phyloP scores from a whole-genome alignment of 495 filamentous ascomycete genomes.

The Penicillium cosmopolitanum region DNA sequence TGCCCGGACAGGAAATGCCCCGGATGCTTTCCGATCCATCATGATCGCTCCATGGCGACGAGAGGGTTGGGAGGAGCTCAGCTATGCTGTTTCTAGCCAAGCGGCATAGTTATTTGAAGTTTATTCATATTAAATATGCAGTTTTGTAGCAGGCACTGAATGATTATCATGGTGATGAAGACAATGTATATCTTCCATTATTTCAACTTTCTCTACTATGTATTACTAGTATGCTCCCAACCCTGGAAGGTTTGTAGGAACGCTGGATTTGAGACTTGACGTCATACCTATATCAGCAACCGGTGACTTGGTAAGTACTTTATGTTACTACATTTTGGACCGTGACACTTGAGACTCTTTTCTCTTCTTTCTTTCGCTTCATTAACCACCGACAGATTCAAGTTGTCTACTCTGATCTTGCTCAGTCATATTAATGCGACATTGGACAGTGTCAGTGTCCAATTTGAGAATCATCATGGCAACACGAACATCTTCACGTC shows the following conservation, averaged over 20 bases:
- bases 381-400: no score
- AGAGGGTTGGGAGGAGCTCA: constrained; percentile 63
- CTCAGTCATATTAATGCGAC: not conserved
- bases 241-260: no score
- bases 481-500: constrained; percentile 45
- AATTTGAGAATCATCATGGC: constrained; percentile 30
- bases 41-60: constrained; percentile 80
- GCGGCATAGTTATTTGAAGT: no score
- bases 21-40: constrained; percentile 75
- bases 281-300: constrained; percentile 28
- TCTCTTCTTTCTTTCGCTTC: not conserved
- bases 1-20: constrained; percentile 69
- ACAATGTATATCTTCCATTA: no score
- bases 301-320: not conserved
- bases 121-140: no score
- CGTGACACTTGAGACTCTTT: no score
- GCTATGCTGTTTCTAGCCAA: constrained; percentile 24
- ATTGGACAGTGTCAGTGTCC: not conserved
- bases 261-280: constrained; percentile 15
- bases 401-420: no score
- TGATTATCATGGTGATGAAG: no score
- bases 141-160: no score
- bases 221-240: no score
- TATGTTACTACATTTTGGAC: not conserved
- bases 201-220: no score